A percentile compares a stretch with the other conserved stretches of the same genome.
These are phyloP conservation scores for Tolypocladium guangdongense DNA, from an alignment of 2,329 filamentous ascomycete species.

Conservation along the genomic window DNA sequence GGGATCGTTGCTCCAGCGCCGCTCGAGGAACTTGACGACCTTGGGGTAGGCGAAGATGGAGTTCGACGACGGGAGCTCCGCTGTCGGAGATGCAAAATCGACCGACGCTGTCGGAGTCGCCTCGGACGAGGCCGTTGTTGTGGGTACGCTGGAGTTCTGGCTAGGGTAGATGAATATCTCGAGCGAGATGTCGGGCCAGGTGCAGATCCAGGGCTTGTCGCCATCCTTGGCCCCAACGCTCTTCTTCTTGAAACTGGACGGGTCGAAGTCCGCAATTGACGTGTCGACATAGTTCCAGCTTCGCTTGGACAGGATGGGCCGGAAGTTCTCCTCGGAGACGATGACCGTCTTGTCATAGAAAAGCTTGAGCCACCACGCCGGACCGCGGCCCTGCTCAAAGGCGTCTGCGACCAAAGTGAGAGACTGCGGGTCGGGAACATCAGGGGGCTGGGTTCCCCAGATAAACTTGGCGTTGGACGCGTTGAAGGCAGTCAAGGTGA, in stretches of 20 bases:
- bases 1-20: constrained; percentile 26
- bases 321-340: constrained; percentile 31
- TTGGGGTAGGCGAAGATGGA: constrained; percentile 33
- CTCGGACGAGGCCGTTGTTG: constrained; percentile 3
- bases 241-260: constrained; percentile 12
- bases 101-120: constrained; percentile 5
- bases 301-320: constrained; percentile 16
- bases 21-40: constrained; percentile 44
- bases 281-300: constrained; percentile 8
- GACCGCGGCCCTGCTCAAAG: constrained; percentile 34
- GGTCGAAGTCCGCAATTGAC: constrained; percentile 11
- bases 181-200: constrained; percentile 43
- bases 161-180: constrained; percentile 47
- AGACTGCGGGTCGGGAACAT: constrained; percentile 23
- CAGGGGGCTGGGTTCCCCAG: constrained; percentile 44
- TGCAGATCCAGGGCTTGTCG: constrained; percentile 48
- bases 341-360: constrained; percentile 47
- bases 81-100: constrained; percentile 4
- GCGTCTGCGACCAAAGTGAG: constrained; percentile 42
- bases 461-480: constrained; percentile 29
- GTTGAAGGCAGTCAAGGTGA: constrained; percentile 26
- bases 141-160: constrained; percentile 34
- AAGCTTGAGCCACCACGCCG: constrained; percentile 43
- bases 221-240: constrained; percentile 26
- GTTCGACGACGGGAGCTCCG: constrained; percentile 1